Conservation (phyloP, 2,329 filamentous ascomycete genomes). For the Podosphaera aphanis region DNA sequence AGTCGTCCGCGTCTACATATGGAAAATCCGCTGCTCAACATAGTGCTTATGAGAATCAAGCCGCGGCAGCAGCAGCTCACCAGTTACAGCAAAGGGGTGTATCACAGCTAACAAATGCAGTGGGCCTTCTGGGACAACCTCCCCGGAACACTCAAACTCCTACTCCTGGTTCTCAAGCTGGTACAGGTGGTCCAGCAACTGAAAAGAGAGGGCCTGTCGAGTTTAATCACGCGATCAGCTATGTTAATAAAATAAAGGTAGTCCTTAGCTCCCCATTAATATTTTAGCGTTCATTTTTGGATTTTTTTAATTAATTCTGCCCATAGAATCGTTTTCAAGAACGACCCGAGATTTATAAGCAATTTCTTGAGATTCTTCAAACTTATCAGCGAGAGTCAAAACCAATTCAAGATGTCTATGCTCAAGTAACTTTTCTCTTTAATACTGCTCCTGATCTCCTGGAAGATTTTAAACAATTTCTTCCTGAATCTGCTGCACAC, state of each 20-base stretch:
- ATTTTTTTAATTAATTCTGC: neutral
- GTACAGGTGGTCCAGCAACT: conserved; percentile 36
- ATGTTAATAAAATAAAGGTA: conserved; percentile 99
- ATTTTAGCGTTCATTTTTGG: neutral
- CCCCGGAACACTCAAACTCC: conserved; percentile 34
- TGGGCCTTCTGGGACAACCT: conserved; percentile 19
- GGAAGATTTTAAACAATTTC: conserved; percentile 96
- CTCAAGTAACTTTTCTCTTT: conserved; percentile 85
- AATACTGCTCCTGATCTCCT: conserved; percentile 80
- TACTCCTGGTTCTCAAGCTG: conserved; percentile 30
- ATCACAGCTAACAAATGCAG: conserved; percentile 40
- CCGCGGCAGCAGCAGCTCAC: conserved; percentile 22
- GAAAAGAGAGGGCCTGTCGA: conserved; percentile 88
- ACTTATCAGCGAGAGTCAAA: conserved; percentile 97
- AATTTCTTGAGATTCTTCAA: conserved; percentile 92
- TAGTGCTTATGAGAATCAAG: conserved; percentile 20
- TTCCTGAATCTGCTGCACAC: conserved; percentile 67
- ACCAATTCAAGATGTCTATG: conserved; percentile 94
- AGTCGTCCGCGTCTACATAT: conserved; percentile 25
- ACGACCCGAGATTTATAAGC: conserved; percentile 96
- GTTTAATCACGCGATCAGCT: conserved; percentile 97
- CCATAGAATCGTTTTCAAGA: conserved; percentile 79
- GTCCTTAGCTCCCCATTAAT: neutral
- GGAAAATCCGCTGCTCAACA: conserved; percentile 20
- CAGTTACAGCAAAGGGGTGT: conserved; percentile 43